phyloP scores from a whole-genome alignment of 495 filamentous ascomycete genomes.

The Aspergillus coremiiformis region DNA sequence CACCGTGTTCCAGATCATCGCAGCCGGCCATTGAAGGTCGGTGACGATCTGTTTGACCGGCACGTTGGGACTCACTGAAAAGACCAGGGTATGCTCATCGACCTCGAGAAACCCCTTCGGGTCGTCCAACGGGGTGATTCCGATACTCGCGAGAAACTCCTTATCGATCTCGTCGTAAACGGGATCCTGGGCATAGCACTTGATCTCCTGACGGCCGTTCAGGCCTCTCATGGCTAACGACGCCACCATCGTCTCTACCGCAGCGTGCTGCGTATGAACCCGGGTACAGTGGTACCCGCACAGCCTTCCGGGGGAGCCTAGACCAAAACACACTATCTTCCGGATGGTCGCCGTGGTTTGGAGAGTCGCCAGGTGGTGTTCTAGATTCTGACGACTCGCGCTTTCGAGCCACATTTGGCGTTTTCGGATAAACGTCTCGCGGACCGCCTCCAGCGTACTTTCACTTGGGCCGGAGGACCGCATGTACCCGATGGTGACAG shows the following conservation, averaged over 20 bases:
- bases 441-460: conserved; percentile 4
- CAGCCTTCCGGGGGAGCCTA: conserved; percentile 9
- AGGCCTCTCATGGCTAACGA: conserved; percentile 1
- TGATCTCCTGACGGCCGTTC: conserved; percentile 6
- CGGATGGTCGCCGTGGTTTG: conserved; percentile 1
- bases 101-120: conserved; percentile 28
- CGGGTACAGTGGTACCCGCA: conserved; percentile 8
- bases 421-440: background rate
- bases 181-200: conserved; percentile 27
- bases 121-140: conserved; percentile 20
- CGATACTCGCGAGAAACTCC: conserved; percentile 13
- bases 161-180: conserved; percentile 18
- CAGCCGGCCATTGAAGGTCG: conserved; percentile 25
- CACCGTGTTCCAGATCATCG: conserved; percentile 30
- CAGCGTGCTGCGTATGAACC: conserved; percentile 17
- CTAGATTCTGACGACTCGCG: conserved; percentile 6
- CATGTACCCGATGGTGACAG: conserved; percentile 17
- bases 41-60: conserved; percentile 31
- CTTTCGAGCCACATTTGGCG: conserved; percentile 8
- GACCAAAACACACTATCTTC: conserved; percentile 18
- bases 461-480: background rate
- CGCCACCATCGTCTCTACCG: conserved; percentile 14
- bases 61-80: conserved; percentile 27
- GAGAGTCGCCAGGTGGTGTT: conserved; percentile 4
- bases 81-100: conserved; percentile 22